Evolutionary conservation across 2,329 filamentous ascomycete species (phyloP), one percentile per base, ranked within the genome.

Genomic region (Alternaria dauci): DNA sequence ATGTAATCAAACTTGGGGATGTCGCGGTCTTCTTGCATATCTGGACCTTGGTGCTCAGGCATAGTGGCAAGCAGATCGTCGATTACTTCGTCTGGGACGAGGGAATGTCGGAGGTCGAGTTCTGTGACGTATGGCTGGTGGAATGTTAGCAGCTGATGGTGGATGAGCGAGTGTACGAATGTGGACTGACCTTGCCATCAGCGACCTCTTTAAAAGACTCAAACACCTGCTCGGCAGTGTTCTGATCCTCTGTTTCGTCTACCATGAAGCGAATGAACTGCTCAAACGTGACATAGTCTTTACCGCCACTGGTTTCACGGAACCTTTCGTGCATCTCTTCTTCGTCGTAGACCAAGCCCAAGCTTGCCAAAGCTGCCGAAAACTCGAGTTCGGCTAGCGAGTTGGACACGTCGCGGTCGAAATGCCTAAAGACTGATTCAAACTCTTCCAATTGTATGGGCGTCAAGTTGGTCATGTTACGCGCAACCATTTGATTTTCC

Each of bases 201-300:
- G 95, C 95, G 46, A 99, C 95, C 80, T 99, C 95, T 59, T 90
- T 89, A 87, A 99, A 99, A 66, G 91, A 96, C 81, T 99, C 94
- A 83, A 95, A 98, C 5, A 99, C 95, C 79, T 99, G 95, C 80
- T 98, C 95, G 12, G 95, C 95, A 4, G 94, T 97, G 78, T 99
- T 97, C 81, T 99, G 95, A 76, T 99, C 95, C 80, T 99, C 95
- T 12, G 95, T 99, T 51, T 97, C 95, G 70, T 96, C 93, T 48
- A 99, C 95, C 95, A 99, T 99, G 85, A 99, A 99, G 39, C 92
- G 89, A 77, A 99, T 99, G 76, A 99, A 99, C 80, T 98, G 94
- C 82, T 99, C 95, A 76, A 99, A 99, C 5, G 92, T 95, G 52
- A 99, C 95, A 67, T 91, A 87, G 78, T 89, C 91, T 67, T 84